Percentiles rank a stretch among this genome's conserved stretches.
Evolutionary conservation across 23 red algal species (phyloP).

Genomic region (Gracilaria caudata): DNA sequence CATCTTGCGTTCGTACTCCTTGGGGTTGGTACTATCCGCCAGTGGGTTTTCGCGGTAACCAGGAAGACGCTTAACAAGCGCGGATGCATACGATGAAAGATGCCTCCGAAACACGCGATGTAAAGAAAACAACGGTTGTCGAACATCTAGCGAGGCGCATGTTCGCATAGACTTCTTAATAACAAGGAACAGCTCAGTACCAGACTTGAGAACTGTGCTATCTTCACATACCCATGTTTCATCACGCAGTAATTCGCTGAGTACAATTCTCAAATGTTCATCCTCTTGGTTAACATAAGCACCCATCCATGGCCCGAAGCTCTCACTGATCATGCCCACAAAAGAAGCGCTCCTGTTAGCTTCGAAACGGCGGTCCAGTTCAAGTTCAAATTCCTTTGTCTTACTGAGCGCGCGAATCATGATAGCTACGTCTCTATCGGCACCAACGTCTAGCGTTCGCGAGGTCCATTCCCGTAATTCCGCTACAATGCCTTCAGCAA

Average conservation of each 20-base stretch:
- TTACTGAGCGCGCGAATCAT: constrained; percentile 85
- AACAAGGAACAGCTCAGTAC: constrained; percentile 86
- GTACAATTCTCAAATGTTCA: constrained; percentile 69
- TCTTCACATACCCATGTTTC: constrained; percentile 84
- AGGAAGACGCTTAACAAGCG: constrained; percentile 71
- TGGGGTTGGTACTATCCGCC: constrained; percentile 52
- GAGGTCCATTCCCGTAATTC: constrained; percentile 61
- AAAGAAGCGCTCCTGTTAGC: constrained; percentile 29
- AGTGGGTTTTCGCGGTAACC: constrained; percentile 42
- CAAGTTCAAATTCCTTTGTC: constrained; percentile 86
- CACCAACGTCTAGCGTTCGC: constrained; percentile 57
- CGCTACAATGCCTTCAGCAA: constrained; percentile 60
- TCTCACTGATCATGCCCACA: constrained; percentile 76
- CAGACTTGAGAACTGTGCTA: constrained; percentile 66
- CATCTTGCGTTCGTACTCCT: constrained; percentile 34
- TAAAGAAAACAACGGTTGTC: constrained; percentile 90
- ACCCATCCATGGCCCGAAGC: constrained; percentile 92
- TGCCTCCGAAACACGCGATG: constrained; percentile 86
- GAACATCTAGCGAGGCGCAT: constrained; percentile 77
- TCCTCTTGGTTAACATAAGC: constrained; percentile 89
- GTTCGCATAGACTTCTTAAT: constrained; percentile 93
- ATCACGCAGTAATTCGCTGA: constrained; percentile 62
- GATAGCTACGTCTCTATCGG: constrained; percentile 79
- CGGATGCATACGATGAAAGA: constrained; percentile 71
- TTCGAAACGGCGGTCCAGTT: constrained; percentile 82